A percentile compares a stretch with the other conserved stretches of the same genome.
Evolutionary conservation across 129 eudicot species (phyloP).

Genomic region (Helianthus annuus): HanXRQr2.0-SUNRISE NC_035439.2:44408037-44408536

Average conservation of each 20-base stretch:
- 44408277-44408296: slow-evolving; percentile 46
- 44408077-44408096: neutral
- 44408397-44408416: neutral
- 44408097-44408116: neutral
- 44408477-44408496: too few relatives aligned
- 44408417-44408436: slow-evolving; percentile 21
- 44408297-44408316: slow-evolving; percentile 46
- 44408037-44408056: neutral
- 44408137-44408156: slow-evolving; percentile 71
- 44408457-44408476: slow-evolving; percentile 18
- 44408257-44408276: slow-evolving; percentile 51
- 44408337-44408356: slow-evolving; percentile 65
- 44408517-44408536: too few relatives aligned
- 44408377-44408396: slow-evolving; percentile 31
- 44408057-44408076: neutral
- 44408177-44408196: slow-evolving; percentile 56
- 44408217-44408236: slow-evolving; percentile 59
- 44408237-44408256: slow-evolving; percentile 62
- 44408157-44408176: slow-evolving; percentile 75
- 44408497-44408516: too few relatives aligned
- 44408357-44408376: slow-evolving; percentile 57
- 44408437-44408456: neutral
- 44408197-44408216: slow-evolving; percentile 63
- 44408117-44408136: slow-evolving; percentile 68
- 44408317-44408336: slow-evolving; percentile 62